Percentiles rank a stretch among this genome's conserved stretches.
These are phyloP conservation scores for Thielaviopsis musarum DNA, from an alignment of 2,329 filamentous ascomycete species.

Conservation along the genomic window DNA sequence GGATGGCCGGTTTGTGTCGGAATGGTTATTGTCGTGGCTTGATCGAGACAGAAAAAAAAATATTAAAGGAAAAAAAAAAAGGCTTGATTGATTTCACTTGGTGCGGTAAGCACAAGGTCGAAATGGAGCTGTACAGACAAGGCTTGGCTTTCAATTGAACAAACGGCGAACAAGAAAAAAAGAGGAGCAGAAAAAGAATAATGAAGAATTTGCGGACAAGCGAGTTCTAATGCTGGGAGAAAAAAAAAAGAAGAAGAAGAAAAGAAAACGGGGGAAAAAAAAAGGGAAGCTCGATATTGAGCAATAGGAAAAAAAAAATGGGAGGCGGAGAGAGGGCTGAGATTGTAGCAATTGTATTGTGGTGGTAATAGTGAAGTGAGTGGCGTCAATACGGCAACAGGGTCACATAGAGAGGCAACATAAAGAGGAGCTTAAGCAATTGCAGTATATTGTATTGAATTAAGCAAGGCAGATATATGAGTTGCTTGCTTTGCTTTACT, in stretches of 20 bases:
- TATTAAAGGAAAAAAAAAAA: neutral
- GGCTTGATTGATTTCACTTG: neutral
- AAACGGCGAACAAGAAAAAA: neutral
- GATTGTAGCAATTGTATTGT: too few relatives aligned
- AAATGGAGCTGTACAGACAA: neutral
- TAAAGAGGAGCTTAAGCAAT: too few relatives aligned
- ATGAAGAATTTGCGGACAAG: neutral
- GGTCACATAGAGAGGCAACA: neutral
- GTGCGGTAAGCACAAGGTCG: neutral
- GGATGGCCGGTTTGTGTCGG: neutral
- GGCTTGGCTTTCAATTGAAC: neutral
- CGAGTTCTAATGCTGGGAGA: neutral
- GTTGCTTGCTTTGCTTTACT: too few relatives aligned
- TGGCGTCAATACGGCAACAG: neutral
- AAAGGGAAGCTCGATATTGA: neutral
- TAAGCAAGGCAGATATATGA: too few relatives aligned
- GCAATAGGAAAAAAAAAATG: neutral
- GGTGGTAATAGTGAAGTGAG: neutral
- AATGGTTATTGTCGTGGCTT: slow-evolving; percentile 1
- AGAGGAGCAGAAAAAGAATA: neutral
- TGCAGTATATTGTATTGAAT: too few relatives aligned
- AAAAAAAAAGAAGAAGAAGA: neutral
- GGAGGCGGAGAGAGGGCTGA: neutral
- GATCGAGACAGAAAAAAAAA: neutral
- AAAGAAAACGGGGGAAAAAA: neutral